phyloP scores from a whole-genome alignment of 2,329 filamentous ascomycete genomes.

The Arthroderma sp. region DNA sequence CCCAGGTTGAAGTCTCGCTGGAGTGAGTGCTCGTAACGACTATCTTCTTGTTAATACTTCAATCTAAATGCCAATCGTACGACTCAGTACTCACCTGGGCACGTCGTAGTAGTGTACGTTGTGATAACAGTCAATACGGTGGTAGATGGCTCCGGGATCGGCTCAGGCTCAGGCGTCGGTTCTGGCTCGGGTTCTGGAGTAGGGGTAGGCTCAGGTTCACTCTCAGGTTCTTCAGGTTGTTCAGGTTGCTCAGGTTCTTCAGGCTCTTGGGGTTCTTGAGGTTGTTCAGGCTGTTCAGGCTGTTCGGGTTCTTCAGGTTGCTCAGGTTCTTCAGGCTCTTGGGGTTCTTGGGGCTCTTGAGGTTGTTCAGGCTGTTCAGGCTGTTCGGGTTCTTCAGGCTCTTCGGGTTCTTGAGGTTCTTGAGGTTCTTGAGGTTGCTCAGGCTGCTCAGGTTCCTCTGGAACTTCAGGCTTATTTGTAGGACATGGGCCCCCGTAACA shows the following conservation, averaged over 20 bases:
- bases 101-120: constrained; percentile 18
- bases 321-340: no score
- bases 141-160: constrained; percentile 1
- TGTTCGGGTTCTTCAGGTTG: no score
- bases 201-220: not conserved
- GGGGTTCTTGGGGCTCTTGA: no score
- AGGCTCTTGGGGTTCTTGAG: no score
- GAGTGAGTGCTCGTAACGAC: not conserved
- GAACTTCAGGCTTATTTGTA: no score
- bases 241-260: not conserved
- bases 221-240: not conserved
- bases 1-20: constrained; percentile 10
- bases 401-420: not conserved
- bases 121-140: constrained; percentile 8
- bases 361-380: not conserved
- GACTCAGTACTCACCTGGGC: constrained; percentile 15
- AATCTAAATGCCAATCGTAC: not conserved
- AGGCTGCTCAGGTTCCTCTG: not conserved
- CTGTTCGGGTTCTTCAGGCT: no score
- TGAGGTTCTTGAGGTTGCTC: not conserved
- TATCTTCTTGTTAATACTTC: not conserved
- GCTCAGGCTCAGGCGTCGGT: not conserved
- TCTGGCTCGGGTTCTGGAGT: not conserved
- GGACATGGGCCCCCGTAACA: no score
- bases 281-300: no score